phyloP scores from a whole-genome alignment of 2,329 filamentous ascomycete genomes.

The Thelonectria olida region DNA sequence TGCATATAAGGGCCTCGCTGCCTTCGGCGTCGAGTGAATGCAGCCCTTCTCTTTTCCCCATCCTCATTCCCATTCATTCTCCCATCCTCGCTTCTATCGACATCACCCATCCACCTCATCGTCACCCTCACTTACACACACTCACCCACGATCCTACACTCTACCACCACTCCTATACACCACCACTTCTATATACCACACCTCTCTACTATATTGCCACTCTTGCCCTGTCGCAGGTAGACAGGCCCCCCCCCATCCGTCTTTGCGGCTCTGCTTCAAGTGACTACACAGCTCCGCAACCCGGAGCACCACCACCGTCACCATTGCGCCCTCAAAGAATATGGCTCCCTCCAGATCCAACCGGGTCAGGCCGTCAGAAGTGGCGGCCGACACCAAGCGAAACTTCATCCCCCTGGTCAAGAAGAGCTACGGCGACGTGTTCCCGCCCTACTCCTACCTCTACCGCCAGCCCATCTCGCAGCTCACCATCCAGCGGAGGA shows the following conservation, averaged over 20 bases:
- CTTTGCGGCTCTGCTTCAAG: slow-evolving; percentile 9
- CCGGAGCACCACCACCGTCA: background rate
- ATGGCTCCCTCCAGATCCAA: slow-evolving; percentile 48
- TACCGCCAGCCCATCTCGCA: slow-evolving; percentile 61
- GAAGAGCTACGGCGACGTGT: slow-evolving; percentile 62
- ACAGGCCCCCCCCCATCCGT: background rate
- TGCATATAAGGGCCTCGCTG: slow-evolving; percentile 38
- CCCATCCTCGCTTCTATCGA: background rate
- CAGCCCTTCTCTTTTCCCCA: slow-evolving; percentile 18
- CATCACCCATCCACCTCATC: background rate
- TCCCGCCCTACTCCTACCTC: slow-evolving; percentile 67
- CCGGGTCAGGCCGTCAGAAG: slow-evolving; percentile 60
- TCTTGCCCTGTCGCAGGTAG: background rate
- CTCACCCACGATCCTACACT: background rate
- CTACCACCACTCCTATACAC: background rate
- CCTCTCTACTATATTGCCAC: background rate
- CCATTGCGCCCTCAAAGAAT: too few relatives aligned
- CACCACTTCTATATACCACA: background rate
- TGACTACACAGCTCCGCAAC: background rate
- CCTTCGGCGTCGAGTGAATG: slow-evolving; percentile 27
- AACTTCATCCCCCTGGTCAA: slow-evolving; percentile 73
- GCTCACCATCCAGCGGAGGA: slow-evolving; percentile 51
- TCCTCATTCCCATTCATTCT: slow-evolving; percentile 21
- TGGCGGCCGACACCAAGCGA: slow-evolving; percentile 78
- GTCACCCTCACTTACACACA: background rate